Evolutionary conservation across 768 basidiomycete species (phyloP), one percentile per base, ranked within the genome.

Genomic region (Pleurotus sapidus): DNA sequence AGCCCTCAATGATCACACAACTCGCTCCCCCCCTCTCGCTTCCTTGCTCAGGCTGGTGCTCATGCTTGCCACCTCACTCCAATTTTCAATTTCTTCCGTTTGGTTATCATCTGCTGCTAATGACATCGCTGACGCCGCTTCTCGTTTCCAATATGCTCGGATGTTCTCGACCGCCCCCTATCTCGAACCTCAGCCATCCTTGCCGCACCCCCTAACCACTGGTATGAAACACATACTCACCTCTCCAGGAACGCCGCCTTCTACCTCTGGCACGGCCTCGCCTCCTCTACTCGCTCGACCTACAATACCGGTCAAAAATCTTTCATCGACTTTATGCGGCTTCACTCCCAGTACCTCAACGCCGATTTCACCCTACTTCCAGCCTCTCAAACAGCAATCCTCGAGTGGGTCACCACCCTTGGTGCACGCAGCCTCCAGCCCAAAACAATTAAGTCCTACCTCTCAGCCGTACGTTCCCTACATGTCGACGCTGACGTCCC

Each of bases 191-290:
- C 43, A 59, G 49, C 59, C 57, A 47, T 64, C 58, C 48, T 63
- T 62, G 11, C 14, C 24, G 53, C 59, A 53, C 17, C 59, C 55
- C 64, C 65, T 55, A 18, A 54, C 60, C 25, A 51, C 14, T 68
- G 63, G 67, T 67, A 59, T 61, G 46, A 64, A 59, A 39, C 49
- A 27, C 55, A 64, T 15, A 0, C 61, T 61, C 15, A 61, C 45
- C 24, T 59, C 57, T 57, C 66, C 12, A 30, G 37, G 11, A 54
- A 43, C 34, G 58, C 55, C 57, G 61, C 69, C 45, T 64, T 65
- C 58, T 64, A 64, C 59, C 64, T 72, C 11, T 72, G 65, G 68
- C 65, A 72, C 47, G 68, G 70, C 3, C 64, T 72, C 40, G 64
- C 70, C 5, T 53, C 66, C 24, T 67, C 61, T 40, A 73, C 74